These are phyloP conservation scores for Cercophora newfieldiana DNA, from an alignment of 495 filamentous ascomycete genomes.

Conservation along the genomic window DNA sequence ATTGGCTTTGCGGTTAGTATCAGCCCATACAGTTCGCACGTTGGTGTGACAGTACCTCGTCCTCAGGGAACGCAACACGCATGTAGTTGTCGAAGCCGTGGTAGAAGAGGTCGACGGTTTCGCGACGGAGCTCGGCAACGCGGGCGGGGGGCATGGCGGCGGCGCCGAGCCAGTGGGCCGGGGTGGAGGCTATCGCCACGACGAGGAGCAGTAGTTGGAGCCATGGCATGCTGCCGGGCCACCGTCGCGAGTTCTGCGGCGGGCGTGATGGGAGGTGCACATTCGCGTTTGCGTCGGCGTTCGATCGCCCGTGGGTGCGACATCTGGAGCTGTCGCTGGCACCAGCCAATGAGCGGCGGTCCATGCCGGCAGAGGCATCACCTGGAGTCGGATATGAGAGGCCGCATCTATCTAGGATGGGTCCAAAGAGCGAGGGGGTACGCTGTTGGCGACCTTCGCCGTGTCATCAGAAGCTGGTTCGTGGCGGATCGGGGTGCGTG, in stretches of 20 bases:
- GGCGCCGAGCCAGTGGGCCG: slow-evolving; percentile 35
- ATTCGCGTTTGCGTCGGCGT: not conserved
- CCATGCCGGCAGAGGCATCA: slow-evolving; percentile 49
- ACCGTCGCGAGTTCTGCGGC: not conserved
- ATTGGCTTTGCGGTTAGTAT: slow-evolving; percentile 10
- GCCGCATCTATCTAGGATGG: slow-evolving; percentile 41
- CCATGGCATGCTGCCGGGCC: slow-evolving; percentile 11
- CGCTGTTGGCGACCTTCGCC: not conserved
- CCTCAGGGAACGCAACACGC: slow-evolving; percentile 90
- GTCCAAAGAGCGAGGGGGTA: not conserved
- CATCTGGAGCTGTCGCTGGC: slow-evolving; percentile 23
- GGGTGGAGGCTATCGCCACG: slow-evolving; percentile 6
- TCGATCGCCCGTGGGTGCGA: not conserved
- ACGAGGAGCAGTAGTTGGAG: slow-evolving; percentile 4
- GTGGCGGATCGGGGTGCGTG: not conserved
- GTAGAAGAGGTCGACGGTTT: slow-evolving; percentile 92
- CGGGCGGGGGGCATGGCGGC: slow-evolving; percentile 53
- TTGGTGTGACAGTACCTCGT: slow-evolving; percentile 61
- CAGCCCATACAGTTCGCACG: not conserved
- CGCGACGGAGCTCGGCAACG: slow-evolving; percentile 57
- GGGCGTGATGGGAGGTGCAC: not conserved
- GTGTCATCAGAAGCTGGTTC: not conserved
- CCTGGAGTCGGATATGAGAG: slow-evolving; percentile 33
- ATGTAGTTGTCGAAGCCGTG: slow-evolving; percentile 98
- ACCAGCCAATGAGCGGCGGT: slow-evolving; percentile 25